These are phyloP conservation scores for Paraconiothyrium sp. DNA, from an alignment of 2,329 filamentous ascomycete genomes.

Conservation along the genomic window DNA sequence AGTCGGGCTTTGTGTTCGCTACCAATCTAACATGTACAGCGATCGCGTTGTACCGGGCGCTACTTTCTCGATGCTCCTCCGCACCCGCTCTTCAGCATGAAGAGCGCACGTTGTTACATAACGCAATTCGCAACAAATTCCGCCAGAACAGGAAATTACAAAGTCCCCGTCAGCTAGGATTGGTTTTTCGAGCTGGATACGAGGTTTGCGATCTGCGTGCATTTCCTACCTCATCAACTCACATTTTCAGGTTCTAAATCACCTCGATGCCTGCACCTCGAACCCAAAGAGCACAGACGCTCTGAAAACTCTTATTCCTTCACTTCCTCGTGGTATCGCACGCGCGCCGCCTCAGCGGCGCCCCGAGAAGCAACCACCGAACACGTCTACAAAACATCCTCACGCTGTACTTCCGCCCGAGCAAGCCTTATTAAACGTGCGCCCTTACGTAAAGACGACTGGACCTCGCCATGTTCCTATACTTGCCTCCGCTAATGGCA, in stretches of 20 bases:
- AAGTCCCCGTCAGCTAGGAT: slow-evolving; percentile 68
- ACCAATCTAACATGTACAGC: slow-evolving; percentile 53
- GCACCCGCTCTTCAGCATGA: slow-evolving; percentile 63
- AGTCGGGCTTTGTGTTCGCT: neutral
- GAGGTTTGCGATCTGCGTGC: slow-evolving; percentile 54
- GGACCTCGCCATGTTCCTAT: slow-evolving; percentile 68
- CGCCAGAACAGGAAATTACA: slow-evolving; percentile 66
- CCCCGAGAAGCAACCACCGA: slow-evolving; percentile 17
- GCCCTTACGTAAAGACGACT: slow-evolving; percentile 59
- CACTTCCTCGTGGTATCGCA: slow-evolving; percentile 49
- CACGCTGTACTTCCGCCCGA: slow-evolving; percentile 49
- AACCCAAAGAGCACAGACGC: slow-evolving; percentile 34
- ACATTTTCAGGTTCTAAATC: slow-evolving; percentile 50
- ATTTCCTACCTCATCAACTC: slow-evolving; percentile 14
- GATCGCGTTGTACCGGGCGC: slow-evolving; percentile 76
- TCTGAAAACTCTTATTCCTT: slow-evolving; percentile 48
- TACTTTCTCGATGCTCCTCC: slow-evolving; percentile 67
- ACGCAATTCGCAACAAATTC: slow-evolving; percentile 71
- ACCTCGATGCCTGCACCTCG: slow-evolving; percentile 54
- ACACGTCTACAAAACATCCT: slow-evolving; percentile 26
- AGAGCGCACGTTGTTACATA: slow-evolving; percentile 61
- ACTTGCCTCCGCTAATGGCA: slow-evolving; percentile 63
- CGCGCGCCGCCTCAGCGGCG: slow-evolving; percentile 23
- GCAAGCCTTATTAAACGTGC: slow-evolving; percentile 59
- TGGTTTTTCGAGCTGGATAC: slow-evolving; percentile 74